Evolutionary conservation across 129 eudicot species (phyloP).

Genomic region (Scalesia atractyloides): DNA sequence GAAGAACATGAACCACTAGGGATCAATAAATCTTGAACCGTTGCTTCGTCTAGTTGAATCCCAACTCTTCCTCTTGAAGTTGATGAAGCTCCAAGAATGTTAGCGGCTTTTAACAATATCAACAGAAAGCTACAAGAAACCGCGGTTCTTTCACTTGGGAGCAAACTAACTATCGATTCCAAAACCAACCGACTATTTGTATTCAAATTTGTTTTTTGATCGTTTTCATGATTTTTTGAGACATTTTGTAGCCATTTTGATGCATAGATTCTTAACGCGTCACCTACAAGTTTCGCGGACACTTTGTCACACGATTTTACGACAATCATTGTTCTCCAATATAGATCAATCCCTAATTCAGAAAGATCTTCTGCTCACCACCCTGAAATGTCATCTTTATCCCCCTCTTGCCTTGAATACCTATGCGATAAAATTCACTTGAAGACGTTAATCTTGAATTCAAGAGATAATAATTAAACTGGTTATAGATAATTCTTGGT

Average conservation of each 20-base stretch:
- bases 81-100: constrained; percentile 59
- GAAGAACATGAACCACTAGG: constrained; percentile 35
- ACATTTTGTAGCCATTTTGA: constrained; percentile 70
- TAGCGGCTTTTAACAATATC: constrained; percentile 69
- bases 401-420: constrained; percentile 56
- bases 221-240: constrained; percentile 45
- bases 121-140: constrained; percentile 83
- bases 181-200: constrained; percentile 60
- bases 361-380: constrained; percentile 95
- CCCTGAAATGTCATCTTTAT: constrained; percentile 50
- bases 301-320: constrained; percentile 75
- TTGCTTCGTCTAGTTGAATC: constrained; percentile 78
- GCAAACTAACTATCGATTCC: constrained; percentile 78
- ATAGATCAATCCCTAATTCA: constrained; percentile 80
- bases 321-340: constrained; percentile 87
- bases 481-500: no score
- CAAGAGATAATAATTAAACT: no score
- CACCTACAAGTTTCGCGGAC: constrained; percentile 67
- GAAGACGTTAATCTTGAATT: no score
- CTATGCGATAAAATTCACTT: constrained; percentile 57
- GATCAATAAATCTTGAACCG: constrained; percentile 63
- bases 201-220: constrained; percentile 30
- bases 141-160: constrained; percentile 67
- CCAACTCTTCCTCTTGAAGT: constrained; percentile 70
- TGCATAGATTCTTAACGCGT: constrained; percentile 74